Percentiles rank a stretch among this genome's conserved stretches.
Conservation (phyloP, 1,284 basidiomycete species). For the Meira nashicola region DNA sequence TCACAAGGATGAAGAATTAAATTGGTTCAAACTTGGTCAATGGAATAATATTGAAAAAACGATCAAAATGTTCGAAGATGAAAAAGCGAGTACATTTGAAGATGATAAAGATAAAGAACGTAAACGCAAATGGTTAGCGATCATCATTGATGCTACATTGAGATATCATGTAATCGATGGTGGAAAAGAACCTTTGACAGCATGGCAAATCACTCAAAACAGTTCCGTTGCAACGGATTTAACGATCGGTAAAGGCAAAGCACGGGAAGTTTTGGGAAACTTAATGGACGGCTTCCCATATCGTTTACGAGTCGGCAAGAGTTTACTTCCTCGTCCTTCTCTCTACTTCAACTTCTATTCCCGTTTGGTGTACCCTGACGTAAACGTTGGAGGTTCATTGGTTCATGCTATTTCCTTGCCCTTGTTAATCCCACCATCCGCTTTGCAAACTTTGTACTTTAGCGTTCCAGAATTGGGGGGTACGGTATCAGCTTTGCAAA, state of each 20-base stretch:
- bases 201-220: constrained; percentile 59
- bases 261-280: constrained; percentile 44
- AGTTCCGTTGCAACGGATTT: constrained; percentile 63
- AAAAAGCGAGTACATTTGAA: constrained; percentile 12
- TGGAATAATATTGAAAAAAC: constrained; percentile 24
- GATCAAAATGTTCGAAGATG: constrained; percentile 18
- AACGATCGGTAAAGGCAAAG: constrained; percentile 25
- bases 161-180: constrained; percentile 64
- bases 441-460: constrained; percentile 63
- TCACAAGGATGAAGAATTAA: constrained; percentile 17
- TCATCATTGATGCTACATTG: constrained; percentile 61
- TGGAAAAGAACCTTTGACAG: constrained; percentile 48
- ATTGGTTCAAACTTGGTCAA: constrained; percentile 1
- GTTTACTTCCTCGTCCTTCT: constrained; percentile 53
- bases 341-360: constrained; percentile 62
- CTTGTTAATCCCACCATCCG: constrained; percentile 63
- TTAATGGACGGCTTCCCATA: constrained; percentile 58
- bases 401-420: constrained; percentile 63
- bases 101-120: constrained; percentile 60
- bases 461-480: constrained; percentile 59
- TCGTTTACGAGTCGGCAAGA: constrained; percentile 60
- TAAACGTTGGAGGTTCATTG: constrained; percentile 60
- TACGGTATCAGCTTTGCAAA: constrained; percentile 54
- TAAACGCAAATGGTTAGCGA: constrained; percentile 56
- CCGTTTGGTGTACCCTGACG: constrained; percentile 56